A percentile compares a stretch with the other conserved stretches of the same genome.
These are phyloP conservation scores for Leavenworthia alabamica DNA, from an alignment of 345 rosid species.

Conservation along the genomic window DNA sequence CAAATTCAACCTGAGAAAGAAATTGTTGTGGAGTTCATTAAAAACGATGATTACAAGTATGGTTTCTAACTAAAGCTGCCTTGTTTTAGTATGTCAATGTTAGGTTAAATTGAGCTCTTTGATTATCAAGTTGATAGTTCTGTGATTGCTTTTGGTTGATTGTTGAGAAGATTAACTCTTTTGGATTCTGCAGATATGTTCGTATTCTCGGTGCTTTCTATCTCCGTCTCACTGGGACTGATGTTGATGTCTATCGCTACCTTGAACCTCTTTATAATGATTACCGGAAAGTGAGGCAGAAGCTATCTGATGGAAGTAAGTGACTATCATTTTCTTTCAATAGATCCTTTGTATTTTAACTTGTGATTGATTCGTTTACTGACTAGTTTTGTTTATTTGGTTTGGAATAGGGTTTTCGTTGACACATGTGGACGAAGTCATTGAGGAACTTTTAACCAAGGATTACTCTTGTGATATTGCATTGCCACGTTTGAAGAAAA, in stretches of 20 bases:
- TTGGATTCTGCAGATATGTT: slow-evolving; percentile 49
- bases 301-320: slow-evolving; percentile 66
- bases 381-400: neutral
- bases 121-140: neutral
- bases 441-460: slow-evolving; percentile 72
- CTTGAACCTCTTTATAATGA: slow-evolving; percentile 83
- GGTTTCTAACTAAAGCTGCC: neutral
- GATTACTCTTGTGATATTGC: slow-evolving; percentile 92
- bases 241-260: slow-evolving; percentile 70
- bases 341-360: neutral
- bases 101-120: neutral
- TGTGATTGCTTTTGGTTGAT: neutral
- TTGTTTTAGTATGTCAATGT: neutral
- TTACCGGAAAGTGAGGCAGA: slow-evolving; percentile 68
- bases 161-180: neutral
- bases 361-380: neutral
- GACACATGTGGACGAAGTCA: slow-evolving; percentile 80
- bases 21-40: slow-evolving; percentile 83
- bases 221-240: slow-evolving; percentile 75
- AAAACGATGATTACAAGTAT: slow-evolving; percentile 90
- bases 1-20: slow-evolving; percentile 95
- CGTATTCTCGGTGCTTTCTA: slow-evolving; percentile 88
- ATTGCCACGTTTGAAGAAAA: slow-evolving; percentile 78
- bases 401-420: slow-evolving; percentile 43
- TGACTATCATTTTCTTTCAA: neutral